These are phyloP conservation scores for Lactarius sp. DNA, from an alignment of 768 basidiomycete genomes.

Conservation along the genomic window DNA sequence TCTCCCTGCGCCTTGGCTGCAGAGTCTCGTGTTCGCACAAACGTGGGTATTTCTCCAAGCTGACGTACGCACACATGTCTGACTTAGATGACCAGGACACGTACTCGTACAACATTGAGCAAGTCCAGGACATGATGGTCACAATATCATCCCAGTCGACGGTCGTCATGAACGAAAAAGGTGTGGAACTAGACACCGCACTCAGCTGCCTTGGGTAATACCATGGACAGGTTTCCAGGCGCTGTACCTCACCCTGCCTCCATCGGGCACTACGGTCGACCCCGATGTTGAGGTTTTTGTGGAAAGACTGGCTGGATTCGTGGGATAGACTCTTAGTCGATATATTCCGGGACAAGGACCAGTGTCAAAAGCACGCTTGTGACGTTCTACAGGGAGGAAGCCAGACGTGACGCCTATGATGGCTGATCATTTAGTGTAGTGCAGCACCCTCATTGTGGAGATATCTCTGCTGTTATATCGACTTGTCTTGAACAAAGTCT, in stretches of 20 bases:
- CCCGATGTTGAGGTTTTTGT: constrained; percentile 54
- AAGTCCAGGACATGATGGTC: constrained; percentile 54
- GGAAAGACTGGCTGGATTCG: constrained; percentile 64
- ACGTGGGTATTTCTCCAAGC: constrained; percentile 30
- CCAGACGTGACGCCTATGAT: neutral
- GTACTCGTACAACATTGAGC: constrained; percentile 37
- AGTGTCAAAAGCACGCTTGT: constrained; percentile 49
- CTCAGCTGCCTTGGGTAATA: constrained; percentile 57
- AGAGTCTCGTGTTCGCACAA: constrained; percentile 45
- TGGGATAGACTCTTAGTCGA: constrained; percentile 67
- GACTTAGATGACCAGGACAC: constrained; percentile 54
- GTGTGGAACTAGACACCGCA: constrained; percentile 54
- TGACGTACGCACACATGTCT: neutral
- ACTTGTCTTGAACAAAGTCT: too few species aligned
- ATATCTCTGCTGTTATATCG: too few species aligned
- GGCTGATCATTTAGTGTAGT: too few species aligned
- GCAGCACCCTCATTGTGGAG: too few species aligned
- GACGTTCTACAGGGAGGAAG: constrained; percentile 43
- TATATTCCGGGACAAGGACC: constrained; percentile 63
- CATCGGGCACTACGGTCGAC: constrained; percentile 59
- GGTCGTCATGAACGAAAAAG: constrained; percentile 61
- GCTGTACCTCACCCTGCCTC: constrained; percentile 44
- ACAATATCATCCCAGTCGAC: constrained; percentile 54
- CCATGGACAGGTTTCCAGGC: constrained; percentile 47
- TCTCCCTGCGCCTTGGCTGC: constrained; percentile 46